Evolutionary conservation across 2,329 filamentous ascomycete species (phyloP).

Genomic region (Didymella pomorum): DNA sequence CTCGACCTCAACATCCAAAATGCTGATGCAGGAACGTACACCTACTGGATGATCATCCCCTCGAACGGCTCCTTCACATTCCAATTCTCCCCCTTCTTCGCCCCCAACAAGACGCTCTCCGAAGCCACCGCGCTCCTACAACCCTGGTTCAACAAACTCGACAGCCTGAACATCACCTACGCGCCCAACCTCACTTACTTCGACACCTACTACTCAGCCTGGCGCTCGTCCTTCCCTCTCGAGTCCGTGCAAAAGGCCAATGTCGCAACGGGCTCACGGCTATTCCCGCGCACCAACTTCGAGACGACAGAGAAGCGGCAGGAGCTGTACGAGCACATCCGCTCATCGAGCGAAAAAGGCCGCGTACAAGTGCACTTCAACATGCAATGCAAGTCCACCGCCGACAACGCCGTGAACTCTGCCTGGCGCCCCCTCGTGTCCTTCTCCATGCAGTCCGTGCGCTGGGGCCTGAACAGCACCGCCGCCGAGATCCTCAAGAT

Average conservation of each 20-base stretch:
- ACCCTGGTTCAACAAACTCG: constrained; percentile 44
- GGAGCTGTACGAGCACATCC: constrained; percentile 38
- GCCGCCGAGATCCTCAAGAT: constrained; percentile 26
- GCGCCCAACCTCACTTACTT: constrained; percentile 48
- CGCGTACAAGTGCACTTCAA: constrained; percentile 49
- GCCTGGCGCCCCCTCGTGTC: constrained; percentile 35
- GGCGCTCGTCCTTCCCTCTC: constrained; percentile 46
- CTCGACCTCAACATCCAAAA: constrained; percentile 47
- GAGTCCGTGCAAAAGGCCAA: constrained; percentile 47
- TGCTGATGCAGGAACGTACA: constrained; percentile 48
- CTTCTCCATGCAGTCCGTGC: constrained; percentile 34
- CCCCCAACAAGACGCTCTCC: constrained; percentile 42
- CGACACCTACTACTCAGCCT: constrained; percentile 44
- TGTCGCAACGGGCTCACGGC: constrained; percentile 43
- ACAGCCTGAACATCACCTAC: constrained; percentile 40
- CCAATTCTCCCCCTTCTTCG: constrained; percentile 48
- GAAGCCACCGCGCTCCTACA: constrained; percentile 42
- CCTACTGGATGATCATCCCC: constrained; percentile 45
- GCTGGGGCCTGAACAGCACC: constrained; percentile 27
- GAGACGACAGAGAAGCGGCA: constrained; percentile 44
- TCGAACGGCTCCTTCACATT: constrained; percentile 46
- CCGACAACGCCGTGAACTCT: constrained; percentile 38
- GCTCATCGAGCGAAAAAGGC: constrained; percentile 46
- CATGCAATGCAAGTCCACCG: constrained; percentile 39
- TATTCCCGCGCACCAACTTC: constrained; percentile 47